Conservation (phyloP, 192 early-diverging fungal species). For the Backusella circina region DNA sequence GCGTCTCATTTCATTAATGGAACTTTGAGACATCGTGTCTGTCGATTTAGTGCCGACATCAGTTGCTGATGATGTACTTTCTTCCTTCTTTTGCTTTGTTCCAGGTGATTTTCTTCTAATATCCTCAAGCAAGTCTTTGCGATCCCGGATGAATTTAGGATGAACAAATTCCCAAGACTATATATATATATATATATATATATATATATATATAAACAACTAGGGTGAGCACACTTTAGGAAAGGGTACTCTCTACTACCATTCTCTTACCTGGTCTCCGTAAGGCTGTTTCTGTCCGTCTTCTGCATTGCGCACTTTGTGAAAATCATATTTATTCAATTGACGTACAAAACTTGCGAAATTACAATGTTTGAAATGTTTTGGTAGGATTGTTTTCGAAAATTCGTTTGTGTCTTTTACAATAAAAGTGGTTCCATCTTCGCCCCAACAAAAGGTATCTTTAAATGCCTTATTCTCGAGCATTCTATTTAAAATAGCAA, state of each 20-base stretch:
- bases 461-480: constrained; percentile 60
- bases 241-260: too few relatives aligned
- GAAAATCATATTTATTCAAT: constrained; percentile 80
- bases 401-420: constrained; percentile 72
- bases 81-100: constrained; percentile 11
- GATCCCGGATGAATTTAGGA: constrained; percentile 59
- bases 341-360: constrained; percentile 70
- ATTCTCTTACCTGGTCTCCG: constrained; percentile 51
- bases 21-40: not conserved
- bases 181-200: not conserved
- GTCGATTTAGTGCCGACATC: not conserved
- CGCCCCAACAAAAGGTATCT: constrained; percentile 59
- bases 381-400: constrained; percentile 58
- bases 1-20: not conserved
- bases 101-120: constrained; percentile 42
- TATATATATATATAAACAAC: too few relatives aligned
- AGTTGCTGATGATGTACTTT: not conserved
- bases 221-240: too few relatives aligned
- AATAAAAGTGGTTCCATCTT: constrained; percentile 62
- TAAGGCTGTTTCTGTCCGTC: constrained; percentile 38
- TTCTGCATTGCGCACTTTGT: constrained; percentile 61
- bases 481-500: constrained; percentile 48
- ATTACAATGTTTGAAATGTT: constrained; percentile 72
- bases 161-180: constrained; percentile 69
- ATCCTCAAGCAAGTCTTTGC: constrained; percentile 49